Percentiles rank a stretch among this genome's conserved stretches.
Conservation (phyloP, 176 grass and related monocot species). For the Rhipidocladum racemiflorum region DNA sequence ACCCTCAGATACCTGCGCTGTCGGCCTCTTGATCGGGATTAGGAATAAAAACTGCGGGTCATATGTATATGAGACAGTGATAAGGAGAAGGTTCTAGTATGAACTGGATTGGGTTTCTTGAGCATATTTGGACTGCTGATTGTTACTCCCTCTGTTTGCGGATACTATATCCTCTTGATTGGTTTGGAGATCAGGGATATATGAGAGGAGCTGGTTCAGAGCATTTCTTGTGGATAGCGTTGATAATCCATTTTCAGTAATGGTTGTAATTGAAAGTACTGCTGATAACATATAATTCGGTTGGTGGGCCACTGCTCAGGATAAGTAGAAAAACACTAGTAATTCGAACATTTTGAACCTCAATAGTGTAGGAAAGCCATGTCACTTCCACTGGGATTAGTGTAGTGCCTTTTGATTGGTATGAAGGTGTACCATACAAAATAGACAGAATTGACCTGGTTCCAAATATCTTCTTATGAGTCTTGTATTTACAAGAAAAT, state of each 20-base stretch:
- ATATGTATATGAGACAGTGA: no score
- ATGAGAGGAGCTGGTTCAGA: neutral
- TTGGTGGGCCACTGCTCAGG: neutral
- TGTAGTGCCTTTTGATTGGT: neutral
- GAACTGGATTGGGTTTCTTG: no score
- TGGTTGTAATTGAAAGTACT: neutral
- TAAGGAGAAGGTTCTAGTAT: no score
- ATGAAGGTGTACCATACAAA: neutral
- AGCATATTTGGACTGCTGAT: no score
- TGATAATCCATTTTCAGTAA: neutral
- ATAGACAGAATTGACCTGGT: neutral
- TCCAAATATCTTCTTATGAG: neutral
- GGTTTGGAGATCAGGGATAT: neutral
- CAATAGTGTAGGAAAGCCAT: slow-evolving; percentile 1
- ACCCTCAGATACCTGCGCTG: no score
- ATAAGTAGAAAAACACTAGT: neutral
- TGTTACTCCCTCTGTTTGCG: no score
- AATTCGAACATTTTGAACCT: neutral
- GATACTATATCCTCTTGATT: neutral
- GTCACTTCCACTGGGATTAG: neutral
- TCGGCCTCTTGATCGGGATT: no score
- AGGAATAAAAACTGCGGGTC: no score
- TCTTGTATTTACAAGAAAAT: neutral
- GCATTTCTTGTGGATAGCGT: neutral
- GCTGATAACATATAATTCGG: neutral